Percentiles rank a stretch among this genome's conserved stretches.
These are phyloP conservation scores for Xenoacremonium recifei DNA, from an alignment of 2,329 filamentous ascomycete genomes.

Conservation along the genomic window DNA sequence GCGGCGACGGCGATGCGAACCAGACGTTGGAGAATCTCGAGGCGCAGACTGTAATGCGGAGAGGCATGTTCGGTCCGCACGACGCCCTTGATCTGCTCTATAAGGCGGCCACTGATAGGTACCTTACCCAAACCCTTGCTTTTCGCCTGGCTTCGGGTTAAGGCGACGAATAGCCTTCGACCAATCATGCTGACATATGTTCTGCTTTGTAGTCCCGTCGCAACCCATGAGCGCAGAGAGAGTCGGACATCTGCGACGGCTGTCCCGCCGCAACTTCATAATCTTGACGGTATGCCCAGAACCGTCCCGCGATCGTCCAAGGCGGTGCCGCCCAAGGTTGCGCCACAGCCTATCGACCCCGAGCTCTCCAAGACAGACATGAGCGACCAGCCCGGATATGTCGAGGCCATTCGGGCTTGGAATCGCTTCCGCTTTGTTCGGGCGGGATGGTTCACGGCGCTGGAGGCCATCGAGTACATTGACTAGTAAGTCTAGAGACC, in stretches of 20 bases:
- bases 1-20: constrained; percentile 53
- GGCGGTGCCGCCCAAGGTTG: constrained; percentile 21
- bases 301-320: constrained; percentile 15
- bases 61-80: constrained; percentile 83
- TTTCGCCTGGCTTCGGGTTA: constrained; percentile 1
- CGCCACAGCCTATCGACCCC: constrained; percentile 47
- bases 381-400: constrained; percentile 53
- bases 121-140: constrained; percentile 25
- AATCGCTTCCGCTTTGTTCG: constrained; percentile 90
- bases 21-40: constrained; percentile 64
- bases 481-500: constrained; percentile 65
- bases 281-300: constrained; percentile 18
- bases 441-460: constrained; percentile 92
- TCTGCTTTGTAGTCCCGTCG: constrained; percentile 14
- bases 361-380: constrained; percentile 43
- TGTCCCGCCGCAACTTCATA: constrained; percentile 11
- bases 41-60: constrained; percentile 63
- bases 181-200: constrained; percentile 7
- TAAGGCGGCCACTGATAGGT: constrained; percentile 73
- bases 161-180: background rate
- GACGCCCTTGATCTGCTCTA: constrained; percentile 90
- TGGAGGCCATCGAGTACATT: constrained; percentile 91
- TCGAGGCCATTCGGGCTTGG: constrained; percentile 83
- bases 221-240: constrained; percentile 22
- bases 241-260: constrained; percentile 16